Conservation (phyloP, 2,329 filamentous ascomycete species). For the Phoma sp. region DNA sequence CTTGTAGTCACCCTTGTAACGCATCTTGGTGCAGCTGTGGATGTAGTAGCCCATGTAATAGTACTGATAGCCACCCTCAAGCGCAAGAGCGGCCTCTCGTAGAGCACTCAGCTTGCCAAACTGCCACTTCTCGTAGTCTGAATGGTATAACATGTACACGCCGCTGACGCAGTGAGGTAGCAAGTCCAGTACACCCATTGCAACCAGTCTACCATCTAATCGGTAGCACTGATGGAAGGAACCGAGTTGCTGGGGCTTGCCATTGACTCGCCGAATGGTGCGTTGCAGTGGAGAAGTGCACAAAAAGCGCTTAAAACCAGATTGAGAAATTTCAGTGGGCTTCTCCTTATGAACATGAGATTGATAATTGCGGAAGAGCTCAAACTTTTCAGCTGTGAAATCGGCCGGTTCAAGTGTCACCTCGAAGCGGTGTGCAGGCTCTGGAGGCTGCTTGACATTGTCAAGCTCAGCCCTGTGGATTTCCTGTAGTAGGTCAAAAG, state of each 20-base stretch:
- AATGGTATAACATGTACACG: conserved; percentile 84
- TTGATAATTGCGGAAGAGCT: conserved; percentile 78
- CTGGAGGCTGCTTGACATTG: conserved; percentile 63
- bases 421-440: conserved; percentile 71
- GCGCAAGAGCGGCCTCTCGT: conserved; percentile 73
- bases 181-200: conserved; percentile 78
- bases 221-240: conserved; percentile 85
- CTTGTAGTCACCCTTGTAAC: conserved; percentile 81
- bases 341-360: conserved; percentile 73
- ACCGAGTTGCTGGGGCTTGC: conserved; percentile 67
- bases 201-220: conserved; percentile 76
- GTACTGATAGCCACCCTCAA: conserved; percentile 73
- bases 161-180: conserved; percentile 79
- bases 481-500: conserved; percentile 71
- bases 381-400: conserved; percentile 79
- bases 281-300: conserved; percentile 72
- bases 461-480: conserved; percentile 73
- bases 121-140: conserved; percentile 72
- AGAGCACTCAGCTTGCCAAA: conserved; percentile 80
- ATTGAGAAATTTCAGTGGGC: conserved; percentile 63
- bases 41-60: conserved; percentile 90
- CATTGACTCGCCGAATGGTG: conserved; percentile 52
- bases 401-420: conserved; percentile 74
- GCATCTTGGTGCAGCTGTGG: conserved; percentile 81
- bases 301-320: conserved; percentile 74